phyloP scores from a whole-genome alignment of 306 rosid genomes.

The Heteromeles arbutifolia region DNA sequence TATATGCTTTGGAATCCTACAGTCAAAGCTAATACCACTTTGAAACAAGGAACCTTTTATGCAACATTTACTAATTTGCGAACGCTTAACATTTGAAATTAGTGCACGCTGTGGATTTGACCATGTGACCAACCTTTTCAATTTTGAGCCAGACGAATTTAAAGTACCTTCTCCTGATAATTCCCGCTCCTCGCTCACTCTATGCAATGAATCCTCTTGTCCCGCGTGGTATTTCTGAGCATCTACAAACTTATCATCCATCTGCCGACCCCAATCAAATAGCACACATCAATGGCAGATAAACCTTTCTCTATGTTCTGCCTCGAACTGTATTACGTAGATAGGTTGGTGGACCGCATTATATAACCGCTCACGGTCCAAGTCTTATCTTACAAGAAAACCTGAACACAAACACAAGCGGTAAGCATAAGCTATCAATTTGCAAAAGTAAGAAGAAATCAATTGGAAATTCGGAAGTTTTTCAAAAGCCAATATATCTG shows the following conservation, averaged over 20 bases:
- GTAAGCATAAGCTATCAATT: slow-evolving; percentile 5
- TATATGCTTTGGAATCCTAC: slow-evolving; percentile 70
- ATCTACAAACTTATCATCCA: slow-evolving; percentile 47
- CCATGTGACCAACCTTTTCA: slow-evolving; percentile 52
- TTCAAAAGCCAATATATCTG: not conserved
- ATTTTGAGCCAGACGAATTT: slow-evolving; percentile 30
- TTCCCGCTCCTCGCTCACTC: slow-evolving; percentile 36
- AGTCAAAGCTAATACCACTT: slow-evolving; percentile 41
- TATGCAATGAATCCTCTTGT: slow-evolving; percentile 32
- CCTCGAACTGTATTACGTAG: slow-evolving; percentile 10
- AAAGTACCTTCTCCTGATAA: slow-evolving; percentile 38
- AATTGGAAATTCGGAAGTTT: not conserved
- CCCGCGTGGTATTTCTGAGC: slow-evolving; percentile 28
- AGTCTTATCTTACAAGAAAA: slow-evolving; percentile 3
- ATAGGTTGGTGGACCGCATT: not conserved
- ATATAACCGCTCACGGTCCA: slow-evolving; percentile 2
- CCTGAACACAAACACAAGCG: slow-evolving; percentile 19
- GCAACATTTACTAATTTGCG: slow-evolving; percentile 42
- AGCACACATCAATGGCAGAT: slow-evolving; percentile 19
- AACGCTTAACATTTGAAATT: slow-evolving; percentile 44
- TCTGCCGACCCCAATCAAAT: slow-evolving; percentile 34
- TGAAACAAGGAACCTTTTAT: slow-evolving; percentile 39
- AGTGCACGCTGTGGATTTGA: slow-evolving; percentile 40
- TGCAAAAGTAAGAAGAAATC: not conserved
- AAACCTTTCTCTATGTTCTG: slow-evolving; percentile 24